These are phyloP conservation scores for Fusarium robinianum DNA, from an alignment of 2,329 filamentous ascomycete genomes.

Conservation along the genomic window DNA sequence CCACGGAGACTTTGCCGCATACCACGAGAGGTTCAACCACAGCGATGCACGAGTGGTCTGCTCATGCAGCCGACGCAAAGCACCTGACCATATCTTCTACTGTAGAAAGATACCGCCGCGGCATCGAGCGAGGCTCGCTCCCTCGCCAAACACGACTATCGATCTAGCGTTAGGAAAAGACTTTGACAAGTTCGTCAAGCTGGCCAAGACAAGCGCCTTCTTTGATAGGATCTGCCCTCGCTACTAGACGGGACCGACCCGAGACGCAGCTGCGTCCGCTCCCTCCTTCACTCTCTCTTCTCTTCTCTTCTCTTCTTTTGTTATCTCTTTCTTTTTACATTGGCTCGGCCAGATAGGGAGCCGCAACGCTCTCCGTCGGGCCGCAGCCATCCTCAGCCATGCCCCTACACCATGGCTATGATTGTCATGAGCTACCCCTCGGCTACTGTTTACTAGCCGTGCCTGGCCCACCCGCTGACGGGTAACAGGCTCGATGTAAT, in stretches of 20 bases:
- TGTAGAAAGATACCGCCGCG: constrained; percentile 9
- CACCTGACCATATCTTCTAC: constrained; percentile 15
- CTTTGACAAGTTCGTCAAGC: constrained; percentile 14
- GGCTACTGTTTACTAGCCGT: constrained; percentile 1
- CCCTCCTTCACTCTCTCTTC: neutral
- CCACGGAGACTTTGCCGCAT: constrained; percentile 3
- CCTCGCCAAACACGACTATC: constrained; percentile 4
- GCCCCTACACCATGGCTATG: neutral
- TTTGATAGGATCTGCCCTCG: constrained; percentile 15
- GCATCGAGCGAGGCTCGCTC: constrained; percentile 5
- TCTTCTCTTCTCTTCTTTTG: constrained; percentile 1
- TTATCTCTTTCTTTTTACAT: constrained; percentile 8
- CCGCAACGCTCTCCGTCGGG: no score
- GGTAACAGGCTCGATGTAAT: constrained; percentile 6
- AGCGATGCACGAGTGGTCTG: constrained; percentile 1
- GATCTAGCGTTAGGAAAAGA: constrained; percentile 15
- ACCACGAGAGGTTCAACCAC: constrained; percentile 8
- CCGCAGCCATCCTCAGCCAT: neutral
- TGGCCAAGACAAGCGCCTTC: constrained; percentile 15
- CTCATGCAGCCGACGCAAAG: constrained; percentile 7
- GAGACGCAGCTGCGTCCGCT: neutral
- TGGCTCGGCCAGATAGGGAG: constrained; percentile 1
- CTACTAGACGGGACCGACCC: neutral
- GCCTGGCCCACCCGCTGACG: constrained; percentile 10
- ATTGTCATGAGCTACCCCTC: neutral